These are phyloP conservation scores for Salvia hispanica DNA, from an alignment of 257 asterid genomes.

Conservation along the genomic window DNA sequence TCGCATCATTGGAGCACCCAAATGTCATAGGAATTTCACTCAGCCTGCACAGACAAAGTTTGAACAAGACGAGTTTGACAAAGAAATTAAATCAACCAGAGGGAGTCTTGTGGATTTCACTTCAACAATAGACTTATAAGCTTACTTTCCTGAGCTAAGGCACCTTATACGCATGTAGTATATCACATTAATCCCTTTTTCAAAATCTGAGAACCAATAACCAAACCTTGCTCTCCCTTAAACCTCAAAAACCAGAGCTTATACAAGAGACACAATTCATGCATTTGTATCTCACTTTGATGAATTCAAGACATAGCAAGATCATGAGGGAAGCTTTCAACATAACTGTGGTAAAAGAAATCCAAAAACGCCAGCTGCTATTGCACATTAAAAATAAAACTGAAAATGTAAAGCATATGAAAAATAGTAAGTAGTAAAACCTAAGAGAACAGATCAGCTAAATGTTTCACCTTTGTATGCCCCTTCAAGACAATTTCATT, in stretches of 20 bases:
- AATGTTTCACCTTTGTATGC: constrained; percentile 69
- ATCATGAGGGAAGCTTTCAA: constrained; percentile 12
- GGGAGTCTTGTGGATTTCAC: not conserved
- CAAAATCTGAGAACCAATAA: not conserved
- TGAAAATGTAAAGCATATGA: not conserved
- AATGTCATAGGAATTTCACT: not conserved
- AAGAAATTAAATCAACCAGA: not conserved
- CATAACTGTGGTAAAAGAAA: too few species aligned
- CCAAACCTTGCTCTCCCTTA: constrained; percentile 1
- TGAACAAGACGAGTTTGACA: not conserved
- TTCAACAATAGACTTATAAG: not conserved
- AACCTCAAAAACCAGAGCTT: too few species aligned
- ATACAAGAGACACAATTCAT: not conserved
- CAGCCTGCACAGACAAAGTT: not conserved
- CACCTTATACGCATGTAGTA: not conserved
- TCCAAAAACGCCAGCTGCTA: too few species aligned
- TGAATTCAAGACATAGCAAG: constrained; percentile 1
- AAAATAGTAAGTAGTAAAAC: not conserved
- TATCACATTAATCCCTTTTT: constrained; percentile 4
- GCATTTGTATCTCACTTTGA: not conserved
- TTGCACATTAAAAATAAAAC: too few species aligned
- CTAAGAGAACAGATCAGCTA: not conserved
- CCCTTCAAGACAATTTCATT: constrained; percentile 94
- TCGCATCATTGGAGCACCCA: too few species aligned
- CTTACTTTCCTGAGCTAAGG: not conserved